Percentiles rank a stretch among this genome's conserved stretches.
These are phyloP conservation scores for Nepenthes alata DNA, from an alignment of 179 eudicot species.

Conservation along the genomic window DNA sequence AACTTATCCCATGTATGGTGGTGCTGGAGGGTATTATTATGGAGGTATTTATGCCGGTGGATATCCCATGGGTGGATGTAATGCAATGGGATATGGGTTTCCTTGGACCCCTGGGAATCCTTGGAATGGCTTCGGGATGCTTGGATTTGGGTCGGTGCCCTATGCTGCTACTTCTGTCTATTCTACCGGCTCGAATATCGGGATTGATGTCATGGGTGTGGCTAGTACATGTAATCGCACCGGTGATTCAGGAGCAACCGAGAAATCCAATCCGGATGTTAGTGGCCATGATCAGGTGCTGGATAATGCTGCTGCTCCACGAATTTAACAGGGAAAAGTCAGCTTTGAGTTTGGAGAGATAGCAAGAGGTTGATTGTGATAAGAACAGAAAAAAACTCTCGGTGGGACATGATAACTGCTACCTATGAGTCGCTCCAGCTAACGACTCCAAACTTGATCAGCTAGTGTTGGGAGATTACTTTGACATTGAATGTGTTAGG, in stretches of 20 bases:
- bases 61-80: conserved; percentile 35
- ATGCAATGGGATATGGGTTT: conserved; percentile 40
- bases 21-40: conserved; percentile 26
- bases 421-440: too few species aligned
- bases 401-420: too few species aligned
- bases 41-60: conserved; percentile 32
- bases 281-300: conserved; percentile 21
- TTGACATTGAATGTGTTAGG: too few species aligned
- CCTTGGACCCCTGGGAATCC: conserved; percentile 32
- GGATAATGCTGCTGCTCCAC: conserved; percentile 6
- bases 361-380: too few species aligned
- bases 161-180: conserved; percentile 11
- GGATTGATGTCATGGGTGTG: conserved; percentile 28
- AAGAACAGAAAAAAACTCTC: too few species aligned
- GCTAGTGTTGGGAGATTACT: too few species aligned
- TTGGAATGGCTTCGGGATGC: conserved; percentile 21
- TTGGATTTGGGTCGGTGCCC: conserved; percentile 9
- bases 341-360: conserved; percentile 14
- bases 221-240: conserved; percentile 31
- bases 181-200: conserved; percentile 22
- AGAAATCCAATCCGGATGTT: conserved; percentile 11
- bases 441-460: too few species aligned
- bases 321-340: conserved; percentile 15
- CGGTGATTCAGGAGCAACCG: conserved; percentile 14
- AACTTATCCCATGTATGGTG: conserved; percentile 26